Evolutionary conservation across 768 basidiomycete genomes (phyloP).

Genomic region (Sarcomyxa edulis): DNA sequence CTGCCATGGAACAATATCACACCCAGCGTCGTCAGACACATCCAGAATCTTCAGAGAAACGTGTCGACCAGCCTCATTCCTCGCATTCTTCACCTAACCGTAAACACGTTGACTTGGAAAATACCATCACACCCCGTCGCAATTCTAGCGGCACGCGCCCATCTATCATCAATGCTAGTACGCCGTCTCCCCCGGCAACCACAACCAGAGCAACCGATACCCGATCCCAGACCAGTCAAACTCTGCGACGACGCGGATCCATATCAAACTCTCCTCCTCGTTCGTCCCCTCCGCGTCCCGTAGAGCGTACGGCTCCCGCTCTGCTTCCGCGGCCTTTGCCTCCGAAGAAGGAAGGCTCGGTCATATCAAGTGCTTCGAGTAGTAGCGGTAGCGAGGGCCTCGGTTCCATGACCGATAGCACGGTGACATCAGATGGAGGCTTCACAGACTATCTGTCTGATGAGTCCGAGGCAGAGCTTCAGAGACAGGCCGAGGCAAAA

Average conservation of each 20-base stretch:
- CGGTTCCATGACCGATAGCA: slow-evolving; percentile 65
- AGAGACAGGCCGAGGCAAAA: slow-evolving; percentile 78
- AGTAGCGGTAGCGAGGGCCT: slow-evolving; percentile 61
- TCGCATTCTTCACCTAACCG: slow-evolving; percentile 58
- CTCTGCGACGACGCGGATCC: slow-evolving; percentile 24
- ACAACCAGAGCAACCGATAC: slow-evolving; percentile 32
- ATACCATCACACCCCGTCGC: slow-evolving; percentile 41
- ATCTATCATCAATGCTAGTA: slow-evolving; percentile 35
- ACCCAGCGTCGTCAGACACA: slow-evolving; percentile 42
- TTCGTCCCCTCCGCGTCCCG: slow-evolving; percentile 8
- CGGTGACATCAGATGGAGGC: slow-evolving; percentile 79
- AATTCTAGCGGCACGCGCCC: slow-evolving; percentile 40
- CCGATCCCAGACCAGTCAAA: slow-evolving; percentile 14
- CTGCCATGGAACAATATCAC: slow-evolving; percentile 38
- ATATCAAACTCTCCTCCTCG: slow-evolving; percentile 15
- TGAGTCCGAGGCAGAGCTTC: slow-evolving; percentile 86
- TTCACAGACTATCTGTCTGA: slow-evolving; percentile 92
- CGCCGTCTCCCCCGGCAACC: slow-evolving; percentile 33
- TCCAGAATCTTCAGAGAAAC: slow-evolving; percentile 38
- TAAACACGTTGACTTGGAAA: slow-evolving; percentile 53
- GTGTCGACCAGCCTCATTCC: slow-evolving; percentile 39
- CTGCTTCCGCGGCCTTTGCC: slow-evolving; percentile 19
- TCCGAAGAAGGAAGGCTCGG: slow-evolving; percentile 26
- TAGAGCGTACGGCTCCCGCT: slow-evolving; percentile 15
- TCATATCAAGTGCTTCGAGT: slow-evolving; percentile 44